A percentile compares a stretch with the other conserved stretches of the same genome.
Evolutionary conservation across 108 stramenopile species (phyloP).

Genomic region (Cyclotella baltica): DNA sequence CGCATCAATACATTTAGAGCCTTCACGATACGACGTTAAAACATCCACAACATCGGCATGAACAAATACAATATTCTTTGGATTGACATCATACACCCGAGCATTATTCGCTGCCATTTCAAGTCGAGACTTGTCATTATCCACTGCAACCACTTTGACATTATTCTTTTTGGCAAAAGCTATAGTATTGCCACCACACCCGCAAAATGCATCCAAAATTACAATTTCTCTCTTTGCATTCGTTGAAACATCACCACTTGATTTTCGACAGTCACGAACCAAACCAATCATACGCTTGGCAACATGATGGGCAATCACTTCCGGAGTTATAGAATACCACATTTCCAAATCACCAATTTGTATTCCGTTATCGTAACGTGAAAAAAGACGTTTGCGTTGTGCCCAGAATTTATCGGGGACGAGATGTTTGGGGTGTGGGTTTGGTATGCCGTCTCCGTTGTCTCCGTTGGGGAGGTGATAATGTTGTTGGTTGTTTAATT

Average conservation of each 20-base stretch:
- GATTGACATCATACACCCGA: conserved; percentile 61
- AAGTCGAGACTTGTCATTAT: conserved; percentile 66
- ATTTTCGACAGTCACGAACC: conserved; percentile 2
- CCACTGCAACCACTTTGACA: conserved; percentile 64
- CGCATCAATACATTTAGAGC: conserved; percentile 8
- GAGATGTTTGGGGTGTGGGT: conserved; percentile 71
- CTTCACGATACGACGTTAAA: conserved; percentile 17
- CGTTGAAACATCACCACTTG: not conserved
- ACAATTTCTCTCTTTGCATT: conserved; percentile 20
- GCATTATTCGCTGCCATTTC: conserved; percentile 81
- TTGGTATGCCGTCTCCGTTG: conserved; percentile 75
- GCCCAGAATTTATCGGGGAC: conserved; percentile 89
- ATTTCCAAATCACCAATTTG: conserved; percentile 66
- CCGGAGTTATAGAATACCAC: conserved; percentile 89
- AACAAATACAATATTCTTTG: conserved; percentile 68
- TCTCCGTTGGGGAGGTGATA: conserved; percentile 39
- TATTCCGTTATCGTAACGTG: conserved; percentile 78
- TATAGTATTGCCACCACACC: conserved; percentile 88
- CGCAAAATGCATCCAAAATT: conserved; percentile 85
- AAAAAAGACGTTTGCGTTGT: conserved; percentile 80
- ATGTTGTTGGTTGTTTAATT: conserved; percentile 8
- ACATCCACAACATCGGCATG: conserved; percentile 68
- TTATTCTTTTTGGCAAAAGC: conserved; percentile 63
- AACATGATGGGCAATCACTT: conserved; percentile 81
- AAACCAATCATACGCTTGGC: conserved; percentile 47